A percentile compares a stretch with the other conserved stretches of the same genome.
These are phyloP conservation scores for Barnettozyma botsteinii DNA, from an alignment of 805 yeast genomes.

Conservation along the genomic window DNA sequence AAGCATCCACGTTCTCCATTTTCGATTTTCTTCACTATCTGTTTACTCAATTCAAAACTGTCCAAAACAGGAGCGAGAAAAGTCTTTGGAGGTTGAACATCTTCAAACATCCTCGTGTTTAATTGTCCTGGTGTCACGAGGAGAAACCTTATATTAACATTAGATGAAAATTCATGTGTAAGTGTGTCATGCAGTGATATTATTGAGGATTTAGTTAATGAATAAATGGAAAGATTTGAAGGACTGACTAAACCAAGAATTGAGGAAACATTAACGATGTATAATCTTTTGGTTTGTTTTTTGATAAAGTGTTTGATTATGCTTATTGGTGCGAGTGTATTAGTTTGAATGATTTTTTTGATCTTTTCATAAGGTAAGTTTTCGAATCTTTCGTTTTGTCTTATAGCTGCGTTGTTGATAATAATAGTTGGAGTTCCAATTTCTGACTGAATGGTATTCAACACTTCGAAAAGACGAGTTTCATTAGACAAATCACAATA, in stretches of 20 bases:
- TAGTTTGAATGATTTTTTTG: conserved; percentile 52
- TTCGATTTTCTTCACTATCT: conserved; percentile 47
- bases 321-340: conserved; percentile 58
- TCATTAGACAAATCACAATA: conserved; percentile 63
- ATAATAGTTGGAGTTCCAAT: conserved; percentile 57
- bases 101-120: conserved; percentile 67
- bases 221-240: conserved; percentile 68
- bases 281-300: conserved; percentile 46
- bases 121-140: conserved; percentile 83
- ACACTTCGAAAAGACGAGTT: conserved; percentile 34
- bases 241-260: conserved; percentile 78
- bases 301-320: conserved; percentile 65
- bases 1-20: conserved; percentile 67
- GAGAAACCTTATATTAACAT: conserved; percentile 59
- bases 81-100: conserved; percentile 67
- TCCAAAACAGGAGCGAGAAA: conserved; percentile 75
- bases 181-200: conserved; percentile 80
- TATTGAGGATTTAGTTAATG: conserved; percentile 81
- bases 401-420: conserved; percentile 80
- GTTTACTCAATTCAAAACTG: conserved; percentile 49
- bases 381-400: conserved; percentile 43
- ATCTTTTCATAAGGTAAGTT: conserved; percentile 50
- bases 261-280: conserved; percentile 72
- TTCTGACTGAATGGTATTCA: conserved; percentile 35
- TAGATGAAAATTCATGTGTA: conserved; percentile 57